Base-by-base conservation (phyloP, 306 rosid species). In the Morella rubra region DNA sequence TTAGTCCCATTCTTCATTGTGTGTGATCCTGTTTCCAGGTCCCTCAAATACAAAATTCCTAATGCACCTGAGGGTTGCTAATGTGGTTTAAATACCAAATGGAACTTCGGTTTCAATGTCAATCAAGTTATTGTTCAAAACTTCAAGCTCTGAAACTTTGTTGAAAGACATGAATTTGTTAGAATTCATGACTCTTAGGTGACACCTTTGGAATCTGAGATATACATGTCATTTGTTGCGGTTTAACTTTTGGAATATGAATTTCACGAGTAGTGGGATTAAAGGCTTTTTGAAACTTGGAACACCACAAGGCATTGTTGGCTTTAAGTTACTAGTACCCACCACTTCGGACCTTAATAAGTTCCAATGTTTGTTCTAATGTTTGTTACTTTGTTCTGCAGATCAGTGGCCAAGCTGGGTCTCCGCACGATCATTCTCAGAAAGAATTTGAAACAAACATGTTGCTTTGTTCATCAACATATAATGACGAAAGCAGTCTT, bases 401-500 rank as follows among this genome's bases (percentile, higher is more conserved):
- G 97, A 77, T 69, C 42, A 79, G 78, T 18, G 70, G 77, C 73
- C 83, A 83, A 82, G 76, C 82, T 45, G 85, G 61, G 56, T 73
- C 76, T 73, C 62, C 81, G 16, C 86, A 80, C 70, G 91, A 85
- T 55, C 81, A 60, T 75, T 81, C 79, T 65, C 42, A 71, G 14
- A 77, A 72, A 72, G 89, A 88, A 80, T 79, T 83, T 56, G 85
- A 79, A 73, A 70, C 86, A 56, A 88, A 80, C 76, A 77, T 37
- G 40, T 9, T 67, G 53, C 81, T 78, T 81, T 83, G 84, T 85
- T 83, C 89, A 12, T 81, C 69, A 64, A 62, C 69, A 60, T 76
- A 72, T 55, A 87, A 85, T 46, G 97, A 86, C 60, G 97, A 92
- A 83, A 82, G 81, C 73, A 95, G 99, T 79, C 97, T 95, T 54